Evolutionary conservation across 164 flowering plant species (phyloP).

Genomic region (Vitis rotundifolia): DNA sequence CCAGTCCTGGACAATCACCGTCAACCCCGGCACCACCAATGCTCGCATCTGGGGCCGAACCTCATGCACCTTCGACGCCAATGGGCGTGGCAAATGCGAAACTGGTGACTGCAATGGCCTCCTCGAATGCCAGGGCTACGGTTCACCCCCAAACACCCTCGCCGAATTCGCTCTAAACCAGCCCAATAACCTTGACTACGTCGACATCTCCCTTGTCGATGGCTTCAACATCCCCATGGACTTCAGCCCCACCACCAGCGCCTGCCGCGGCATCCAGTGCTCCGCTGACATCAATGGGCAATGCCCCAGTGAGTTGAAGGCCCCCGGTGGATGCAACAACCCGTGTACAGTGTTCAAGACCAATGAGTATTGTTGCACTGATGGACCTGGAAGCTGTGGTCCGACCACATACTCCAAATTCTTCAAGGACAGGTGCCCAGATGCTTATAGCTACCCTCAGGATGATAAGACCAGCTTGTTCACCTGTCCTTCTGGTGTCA

Average conservation of each 20-base stretch:
- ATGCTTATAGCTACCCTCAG: neutral
- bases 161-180: neutral
- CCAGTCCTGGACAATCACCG: neutral
- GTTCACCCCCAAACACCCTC: neutral
- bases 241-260: neutral
- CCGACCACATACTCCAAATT: neutral
- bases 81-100: neutral
- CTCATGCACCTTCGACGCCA: conserved; percentile 1
- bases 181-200: neutral
- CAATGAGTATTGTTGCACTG: neutral
- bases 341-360: conserved; percentile 1
- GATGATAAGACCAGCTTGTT: neutral
- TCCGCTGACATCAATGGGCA: neutral
- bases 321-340: neutral
- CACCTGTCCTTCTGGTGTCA: neutral
- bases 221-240: neutral
- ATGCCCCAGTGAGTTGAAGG: neutral
- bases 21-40: neutral
- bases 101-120: neutral
- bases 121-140: neutral
- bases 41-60: conserved; percentile 3
- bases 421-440: neutral
- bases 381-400: neutral
- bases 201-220: neutral
- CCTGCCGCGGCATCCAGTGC: neutral